phyloP scores from a whole-genome alignment of 805 yeast genomes.

The Wickerhamomyces subpelliculosus region DNA sequence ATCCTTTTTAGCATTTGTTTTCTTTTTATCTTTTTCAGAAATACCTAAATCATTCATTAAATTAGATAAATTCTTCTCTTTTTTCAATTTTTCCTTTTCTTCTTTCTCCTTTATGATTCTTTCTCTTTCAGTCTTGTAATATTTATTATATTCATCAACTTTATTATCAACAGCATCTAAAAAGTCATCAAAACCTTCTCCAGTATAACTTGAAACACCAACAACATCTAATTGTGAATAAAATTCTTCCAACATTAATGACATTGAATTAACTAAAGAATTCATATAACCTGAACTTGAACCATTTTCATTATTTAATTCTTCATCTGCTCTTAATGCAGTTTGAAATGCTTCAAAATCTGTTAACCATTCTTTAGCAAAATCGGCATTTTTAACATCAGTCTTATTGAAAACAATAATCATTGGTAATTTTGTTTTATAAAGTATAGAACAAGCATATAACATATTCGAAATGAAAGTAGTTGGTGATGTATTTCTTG shows the following conservation, averaged over 20 bases:
- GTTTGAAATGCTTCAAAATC: constrained; percentile 89
- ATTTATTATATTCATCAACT: constrained; percentile 79
- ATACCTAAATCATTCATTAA: constrained; percentile 86
- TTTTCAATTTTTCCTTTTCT: constrained; percentile 63
- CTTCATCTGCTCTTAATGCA: constrained; percentile 64
- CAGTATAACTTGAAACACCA: constrained; percentile 89
- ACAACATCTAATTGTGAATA: constrained; percentile 89
- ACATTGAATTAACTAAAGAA: constrained; percentile 89
- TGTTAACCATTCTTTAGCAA: constrained; percentile 95
- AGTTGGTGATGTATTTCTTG: constrained; percentile 88
- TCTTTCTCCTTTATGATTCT: constrained; percentile 69
- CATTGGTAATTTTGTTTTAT: constrained; percentile 96
- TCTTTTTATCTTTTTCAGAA: constrained; percentile 33
- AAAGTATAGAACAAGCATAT: constrained; percentile 93
- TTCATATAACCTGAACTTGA: constrained; percentile 86
- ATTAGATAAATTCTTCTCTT: constrained; percentile 61
- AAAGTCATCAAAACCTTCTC: constrained; percentile 91
- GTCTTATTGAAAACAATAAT: constrained; percentile 93
- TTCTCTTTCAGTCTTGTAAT: constrained; percentile 82
- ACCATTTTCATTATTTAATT: constrained; percentile 52
- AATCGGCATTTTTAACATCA: constrained; percentile 77
- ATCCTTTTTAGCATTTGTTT: constrained; percentile 16
- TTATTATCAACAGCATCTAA: constrained; percentile 77
- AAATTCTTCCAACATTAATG: constrained; percentile 92
- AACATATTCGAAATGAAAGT: constrained; percentile 98